These are phyloP conservation scores for Catharanthus roseus DNA, from an alignment of 257 asterid species.

Conservation along the genomic window DNA sequence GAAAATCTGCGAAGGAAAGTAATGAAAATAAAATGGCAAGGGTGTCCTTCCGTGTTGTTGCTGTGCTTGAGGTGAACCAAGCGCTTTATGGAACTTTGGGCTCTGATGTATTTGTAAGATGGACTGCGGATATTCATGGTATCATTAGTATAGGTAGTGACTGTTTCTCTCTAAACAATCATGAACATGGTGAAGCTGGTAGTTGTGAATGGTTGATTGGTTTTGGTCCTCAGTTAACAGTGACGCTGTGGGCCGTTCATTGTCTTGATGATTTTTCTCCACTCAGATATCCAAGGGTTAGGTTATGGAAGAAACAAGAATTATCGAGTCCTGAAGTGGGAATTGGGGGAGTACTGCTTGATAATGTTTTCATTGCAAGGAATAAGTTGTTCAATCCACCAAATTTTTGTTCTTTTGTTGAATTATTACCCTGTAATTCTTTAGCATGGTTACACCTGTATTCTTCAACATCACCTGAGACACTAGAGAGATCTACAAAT, in stretches of 20 bases:
- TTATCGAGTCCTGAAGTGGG: constrained; percentile 33
- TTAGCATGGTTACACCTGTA: constrained; percentile 65
- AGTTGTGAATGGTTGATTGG: constrained; percentile 93
- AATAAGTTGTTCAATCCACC: constrained; percentile 70
- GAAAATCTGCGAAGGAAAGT: constrained; percentile 57
- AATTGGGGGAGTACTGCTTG: constrained; percentile 37
- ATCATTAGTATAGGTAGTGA: constrained; percentile 33
- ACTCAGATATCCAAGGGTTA: constrained; percentile 85
- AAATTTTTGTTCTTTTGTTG: constrained; percentile 56
- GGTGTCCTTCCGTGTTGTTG: constrained; percentile 59
- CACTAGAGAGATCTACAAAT: constrained; percentile 37
- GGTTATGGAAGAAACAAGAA: constrained; percentile 73
- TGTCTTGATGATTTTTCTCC: constrained; percentile 94
- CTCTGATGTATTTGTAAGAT: constrained; percentile 55
- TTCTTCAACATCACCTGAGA: constrained; percentile 36
- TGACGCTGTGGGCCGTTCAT: constrained; percentile 77
- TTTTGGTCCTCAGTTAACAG: constrained; percentile 55
- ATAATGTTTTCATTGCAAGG: constrained; percentile 63
- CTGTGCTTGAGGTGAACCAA: constrained; percentile 79
- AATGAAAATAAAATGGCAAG: constrained; percentile 45
- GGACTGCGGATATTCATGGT: constrained; percentile 75
- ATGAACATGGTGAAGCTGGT: constrained; percentile 55
- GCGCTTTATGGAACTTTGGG: constrained; percentile 60
- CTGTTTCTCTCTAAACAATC: constrained; percentile 44
- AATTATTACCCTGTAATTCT: constrained; percentile 52